phyloP scores from a whole-genome alignment of 2,329 filamentous ascomycete genomes.

The Zarea fungicola region DNA sequence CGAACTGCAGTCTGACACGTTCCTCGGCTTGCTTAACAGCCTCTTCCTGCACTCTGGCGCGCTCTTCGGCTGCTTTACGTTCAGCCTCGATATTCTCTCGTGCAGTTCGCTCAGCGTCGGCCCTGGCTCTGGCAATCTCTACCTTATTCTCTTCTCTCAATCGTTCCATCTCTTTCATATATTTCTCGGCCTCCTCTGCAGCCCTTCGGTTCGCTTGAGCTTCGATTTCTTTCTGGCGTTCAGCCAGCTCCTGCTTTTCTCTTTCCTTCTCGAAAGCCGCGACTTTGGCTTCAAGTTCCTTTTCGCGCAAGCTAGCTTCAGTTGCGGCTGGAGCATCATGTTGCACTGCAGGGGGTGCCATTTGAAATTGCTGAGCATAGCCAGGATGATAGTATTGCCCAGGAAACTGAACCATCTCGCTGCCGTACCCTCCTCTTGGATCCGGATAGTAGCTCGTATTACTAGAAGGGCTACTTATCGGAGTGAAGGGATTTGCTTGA shows the following conservation, averaged over 20 bases:
- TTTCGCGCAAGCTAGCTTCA: slow-evolving; percentile 17
- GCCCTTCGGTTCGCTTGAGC: slow-evolving; percentile 32
- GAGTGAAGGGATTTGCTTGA: slow-evolving; percentile 38
- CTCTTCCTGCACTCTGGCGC: slow-evolving; percentile 31
- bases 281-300: slow-evolving; percentile 40
- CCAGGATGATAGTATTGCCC: slow-evolving; percentile 15
- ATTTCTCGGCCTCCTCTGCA: slow-evolving; percentile 37
- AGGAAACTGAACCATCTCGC: not conserved
- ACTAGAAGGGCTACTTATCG: slow-evolving; percentile 32
- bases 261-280: slow-evolving; percentile 24
- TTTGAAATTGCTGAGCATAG: slow-evolving; percentile 36
- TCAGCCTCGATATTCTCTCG: slow-evolving; percentile 40
- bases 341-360: slow-evolving; percentile 36
- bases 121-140: slow-evolving; percentile 43
- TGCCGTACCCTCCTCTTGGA: not conserved
- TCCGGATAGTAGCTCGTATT: not conserved
- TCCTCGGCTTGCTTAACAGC: slow-evolving; percentile 32
- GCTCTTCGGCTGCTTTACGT: slow-evolving; percentile 42
- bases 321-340: slow-evolving; percentile 31
- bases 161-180: slow-evolving; percentile 36
- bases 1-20: slow-evolving; percentile 33
- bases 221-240: slow-evolving; percentile 31
- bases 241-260: slow-evolving; percentile 34
- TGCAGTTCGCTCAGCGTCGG: slow-evolving; percentile 41
- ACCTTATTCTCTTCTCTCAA: slow-evolving; percentile 41